phyloP scores from a whole-genome alignment of 495 filamentous ascomycete genomes.

The Penicillium flavigenum region DNA sequence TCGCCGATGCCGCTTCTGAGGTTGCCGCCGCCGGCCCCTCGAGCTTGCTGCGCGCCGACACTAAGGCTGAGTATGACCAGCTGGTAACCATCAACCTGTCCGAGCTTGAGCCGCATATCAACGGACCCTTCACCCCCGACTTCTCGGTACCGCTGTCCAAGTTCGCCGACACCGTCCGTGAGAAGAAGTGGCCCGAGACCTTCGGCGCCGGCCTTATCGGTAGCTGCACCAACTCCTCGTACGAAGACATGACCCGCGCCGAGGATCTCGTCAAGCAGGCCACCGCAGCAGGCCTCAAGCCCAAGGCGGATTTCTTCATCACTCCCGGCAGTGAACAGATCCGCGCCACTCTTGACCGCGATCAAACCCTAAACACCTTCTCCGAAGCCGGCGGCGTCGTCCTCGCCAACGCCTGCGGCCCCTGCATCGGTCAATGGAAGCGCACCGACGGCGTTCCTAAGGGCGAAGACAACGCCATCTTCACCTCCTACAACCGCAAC shows the following conservation, averaged over 20 bases:
- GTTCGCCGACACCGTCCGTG: constrained; percentile 78
- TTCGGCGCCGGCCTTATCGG: constrained; percentile 93
- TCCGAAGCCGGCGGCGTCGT: constrained; percentile 83
- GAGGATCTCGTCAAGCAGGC: constrained; percentile 92
- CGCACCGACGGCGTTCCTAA: constrained; percentile 79
- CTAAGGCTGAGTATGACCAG: constrained; percentile 82
- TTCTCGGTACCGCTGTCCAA: constrained; percentile 85
- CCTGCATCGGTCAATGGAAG: constrained; percentile 96
- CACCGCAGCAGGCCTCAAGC: constrained; percentile 78
- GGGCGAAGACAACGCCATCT: constrained; percentile 88
- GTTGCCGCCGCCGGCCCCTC: constrained; percentile 43
- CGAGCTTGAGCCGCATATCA: constrained; percentile 91
- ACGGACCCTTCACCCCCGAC: constrained; percentile 95
- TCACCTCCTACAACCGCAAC: constrained; percentile 98
- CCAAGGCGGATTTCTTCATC: constrained; percentile 88
- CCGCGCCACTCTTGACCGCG: constrained; percentile 84
- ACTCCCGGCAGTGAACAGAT: constrained; percentile 97
- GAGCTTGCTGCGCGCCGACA: constrained; percentile 70
- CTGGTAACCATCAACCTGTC: constrained; percentile 90
- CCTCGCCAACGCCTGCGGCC: constrained; percentile 93
- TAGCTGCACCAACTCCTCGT: constrained; percentile 98
- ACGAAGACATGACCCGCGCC: constrained; percentile 94
- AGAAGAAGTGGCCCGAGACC: constrained; percentile 85
- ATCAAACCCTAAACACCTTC: constrained; percentile 82
- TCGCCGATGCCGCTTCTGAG: constrained; percentile 54